These are phyloP conservation scores for Hygrophorus pudorinus DNA, from an alignment of 768 basidiomycete genomes.

Conservation along the genomic window DNA sequence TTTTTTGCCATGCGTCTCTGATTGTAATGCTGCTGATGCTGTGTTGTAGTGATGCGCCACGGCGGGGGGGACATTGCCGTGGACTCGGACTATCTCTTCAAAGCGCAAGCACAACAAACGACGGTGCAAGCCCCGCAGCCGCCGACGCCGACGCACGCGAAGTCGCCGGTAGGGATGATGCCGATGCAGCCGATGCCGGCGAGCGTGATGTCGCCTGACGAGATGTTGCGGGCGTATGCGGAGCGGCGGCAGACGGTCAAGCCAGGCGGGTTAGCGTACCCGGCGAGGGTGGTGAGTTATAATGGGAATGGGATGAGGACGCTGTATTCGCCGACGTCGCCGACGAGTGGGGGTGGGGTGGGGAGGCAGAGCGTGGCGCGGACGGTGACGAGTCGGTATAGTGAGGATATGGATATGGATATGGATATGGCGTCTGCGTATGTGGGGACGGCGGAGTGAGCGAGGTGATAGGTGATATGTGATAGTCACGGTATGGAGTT, in stretches of 20 bases:
- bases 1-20: constrained; percentile 10
- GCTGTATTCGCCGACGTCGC: constrained; percentile 4
- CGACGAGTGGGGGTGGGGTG: too few species aligned
- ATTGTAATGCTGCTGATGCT: too few species aligned
- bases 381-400: neutral
- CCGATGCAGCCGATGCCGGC: constrained; percentile 25
- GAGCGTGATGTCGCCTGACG: constrained; percentile 51
- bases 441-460: too few species aligned
- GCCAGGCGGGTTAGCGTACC: constrained; percentile 1
- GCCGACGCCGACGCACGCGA: constrained; percentile 6
- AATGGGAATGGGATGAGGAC: constrained; percentile 8
- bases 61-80: constrained; percentile 6
- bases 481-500: too few species aligned
- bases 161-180: constrained; percentile 14
- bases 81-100: constrained; percentile 37
- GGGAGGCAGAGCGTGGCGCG: too few species aligned
- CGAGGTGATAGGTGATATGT: too few species aligned
- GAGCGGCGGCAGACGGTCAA: constrained; percentile 17
- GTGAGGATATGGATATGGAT: too few species aligned
- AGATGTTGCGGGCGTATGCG: constrained; percentile 69
- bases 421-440: too few species aligned
- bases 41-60: constrained; percentile 57
- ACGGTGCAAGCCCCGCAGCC: constrained; percentile 15
- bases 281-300: neutral
- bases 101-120: constrained; percentile 11